A percentile compares a stretch with the other conserved stretches of the same genome.
These are phyloP conservation scores for Ambrosia trifida DNA, from an alignment of 129 eudicot genomes.

Conservation along the genomic window DNA sequence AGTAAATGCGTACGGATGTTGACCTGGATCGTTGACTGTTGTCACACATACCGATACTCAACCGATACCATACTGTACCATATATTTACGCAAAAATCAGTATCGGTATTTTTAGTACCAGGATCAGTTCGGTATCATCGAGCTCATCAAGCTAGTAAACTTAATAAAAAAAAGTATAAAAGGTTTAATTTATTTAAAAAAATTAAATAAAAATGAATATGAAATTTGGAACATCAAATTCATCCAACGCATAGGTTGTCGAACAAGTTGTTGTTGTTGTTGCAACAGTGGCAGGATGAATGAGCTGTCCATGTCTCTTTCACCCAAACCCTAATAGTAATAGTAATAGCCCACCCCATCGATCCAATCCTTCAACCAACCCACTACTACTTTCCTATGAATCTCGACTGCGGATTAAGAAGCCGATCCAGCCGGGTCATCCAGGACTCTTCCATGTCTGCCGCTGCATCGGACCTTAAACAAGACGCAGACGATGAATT, in stretches of 20 bases:
- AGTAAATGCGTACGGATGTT: no score
- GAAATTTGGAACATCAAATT: background rate
- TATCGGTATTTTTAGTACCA: no score
- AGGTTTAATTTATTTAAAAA: background rate
- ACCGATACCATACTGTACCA: no score
- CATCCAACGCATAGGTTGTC: background rate
- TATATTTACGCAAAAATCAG: no score
- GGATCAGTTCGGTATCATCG: no score
- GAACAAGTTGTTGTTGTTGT: background rate
- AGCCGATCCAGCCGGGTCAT: conserved; percentile 67
- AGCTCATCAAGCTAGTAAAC: no score
- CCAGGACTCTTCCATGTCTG: conserved; percentile 51
- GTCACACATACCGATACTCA: no score
- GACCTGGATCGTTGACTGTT: no score
- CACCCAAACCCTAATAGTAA: conserved; percentile 21
- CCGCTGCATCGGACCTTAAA: conserved; percentile 23
- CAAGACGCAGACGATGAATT: conserved; percentile 10
- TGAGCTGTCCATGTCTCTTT: conserved; percentile 25
- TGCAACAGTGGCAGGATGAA: background rate
- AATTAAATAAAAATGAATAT: background rate
- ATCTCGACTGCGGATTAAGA: conserved; percentile 45
- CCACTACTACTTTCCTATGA: conserved; percentile 23
- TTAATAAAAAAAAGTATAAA: no score
- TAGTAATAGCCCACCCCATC: background rate
- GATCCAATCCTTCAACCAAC: background rate